Percentiles rank a stretch among this genome's conserved stretches.
phyloP scores from a whole-genome alignment of 2,329 filamentous ascomycete genomes.

The Botrytis byssoidea region DNA sequence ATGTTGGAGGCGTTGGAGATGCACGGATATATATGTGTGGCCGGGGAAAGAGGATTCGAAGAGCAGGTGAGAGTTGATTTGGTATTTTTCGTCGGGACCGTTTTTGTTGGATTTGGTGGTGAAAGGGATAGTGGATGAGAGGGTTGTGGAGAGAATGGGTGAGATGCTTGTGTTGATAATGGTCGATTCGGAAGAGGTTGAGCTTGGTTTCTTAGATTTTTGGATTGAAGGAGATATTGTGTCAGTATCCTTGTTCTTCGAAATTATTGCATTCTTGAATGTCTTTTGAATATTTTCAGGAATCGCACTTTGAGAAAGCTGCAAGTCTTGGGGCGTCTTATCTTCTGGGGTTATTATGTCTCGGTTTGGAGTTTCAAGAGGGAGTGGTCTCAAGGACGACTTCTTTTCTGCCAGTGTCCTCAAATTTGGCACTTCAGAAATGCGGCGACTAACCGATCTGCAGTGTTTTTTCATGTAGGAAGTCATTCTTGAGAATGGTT shows the following conservation, averaged over 20 bases:
- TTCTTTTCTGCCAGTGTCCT: not conserved
- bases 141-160: not conserved
- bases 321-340: not conserved
- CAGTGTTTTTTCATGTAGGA: not conserved
- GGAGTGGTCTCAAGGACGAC: not conserved
- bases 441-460: not conserved
- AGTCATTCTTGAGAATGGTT: not conserved
- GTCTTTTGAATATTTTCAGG: not conserved
- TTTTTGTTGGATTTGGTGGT: constrained; percentile 25
- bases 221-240: not conserved
- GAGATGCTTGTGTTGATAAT: not conserved
- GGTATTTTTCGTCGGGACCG: constrained; percentile 28
- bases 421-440: not conserved
- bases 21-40: constrained; percentile 49
- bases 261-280: not conserved
- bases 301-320: too few species aligned
- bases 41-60: constrained; percentile 50
- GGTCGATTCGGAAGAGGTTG: not conserved
- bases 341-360: not conserved
- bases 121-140: not conserved
- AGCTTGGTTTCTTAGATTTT: not conserved
- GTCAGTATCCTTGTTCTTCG: not conserved
- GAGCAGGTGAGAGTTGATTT: constrained; percentile 44
- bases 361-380: not conserved
- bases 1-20: constrained; percentile 50